phyloP scores from a whole-genome alignment of 305 asterid species.

The Fraxinus albicans region DNA sequence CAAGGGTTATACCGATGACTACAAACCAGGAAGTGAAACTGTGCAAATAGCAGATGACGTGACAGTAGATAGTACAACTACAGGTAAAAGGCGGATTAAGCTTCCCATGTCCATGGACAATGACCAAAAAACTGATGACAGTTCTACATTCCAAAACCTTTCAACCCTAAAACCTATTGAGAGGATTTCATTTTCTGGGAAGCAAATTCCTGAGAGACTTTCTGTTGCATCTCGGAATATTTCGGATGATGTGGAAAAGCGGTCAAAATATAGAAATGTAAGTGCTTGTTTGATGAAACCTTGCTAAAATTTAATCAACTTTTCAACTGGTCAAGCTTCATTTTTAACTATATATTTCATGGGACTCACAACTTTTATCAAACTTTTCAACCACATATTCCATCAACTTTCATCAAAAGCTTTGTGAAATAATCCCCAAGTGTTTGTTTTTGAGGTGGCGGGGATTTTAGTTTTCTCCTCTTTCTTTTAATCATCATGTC shows the following conservation, averaged over 20 bases:
- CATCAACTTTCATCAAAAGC: neutral
- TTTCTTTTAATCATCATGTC: neutral
- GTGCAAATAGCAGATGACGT: constrained; percentile 84
- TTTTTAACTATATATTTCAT: neutral
- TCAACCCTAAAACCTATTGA: constrained; percentile 45
- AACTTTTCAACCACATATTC: neutral
- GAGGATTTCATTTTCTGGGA: constrained; percentile 64
- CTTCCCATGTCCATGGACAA: constrained; percentile 57
- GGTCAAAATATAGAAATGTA: constrained; percentile 58
- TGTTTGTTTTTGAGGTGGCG: constrained; percentile 9
- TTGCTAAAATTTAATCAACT: neutral
- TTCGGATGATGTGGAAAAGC: constrained; percentile 57
- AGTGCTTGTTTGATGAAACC: constrained; percentile 8
- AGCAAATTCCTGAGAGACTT: constrained; percentile 68
- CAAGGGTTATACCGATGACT: constrained; percentile 68
- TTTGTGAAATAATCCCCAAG: neutral
- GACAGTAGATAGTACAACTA: constrained; percentile 80
- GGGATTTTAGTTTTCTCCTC: neutral
- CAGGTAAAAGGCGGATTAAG: constrained; percentile 69
- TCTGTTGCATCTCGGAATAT: constrained; percentile 40
- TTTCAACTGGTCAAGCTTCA: neutral
- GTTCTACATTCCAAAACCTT: constrained; percentile 68
- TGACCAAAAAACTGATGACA: constrained; percentile 77
- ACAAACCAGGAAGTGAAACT: constrained; percentile 70
- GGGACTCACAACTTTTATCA: neutral